Conservation (phyloP, 2,329 filamentous ascomycete genomes). For the Trichophyton mentagrophytes region DNA sequence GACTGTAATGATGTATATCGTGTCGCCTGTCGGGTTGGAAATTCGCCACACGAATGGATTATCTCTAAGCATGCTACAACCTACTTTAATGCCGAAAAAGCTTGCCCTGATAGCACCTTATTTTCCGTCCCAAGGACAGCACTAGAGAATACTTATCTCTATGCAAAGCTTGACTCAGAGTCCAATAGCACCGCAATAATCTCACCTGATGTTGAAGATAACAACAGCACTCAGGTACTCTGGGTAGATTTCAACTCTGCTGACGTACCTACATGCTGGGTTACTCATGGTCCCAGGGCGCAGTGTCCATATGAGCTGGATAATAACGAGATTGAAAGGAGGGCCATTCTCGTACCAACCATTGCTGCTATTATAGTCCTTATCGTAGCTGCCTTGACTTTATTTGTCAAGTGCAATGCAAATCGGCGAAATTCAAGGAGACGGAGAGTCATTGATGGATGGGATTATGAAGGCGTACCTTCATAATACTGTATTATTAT, state of each 20-base stretch:
- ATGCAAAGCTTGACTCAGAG: slow-evolving; percentile 28
- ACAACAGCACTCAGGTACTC: slow-evolving; percentile 23
- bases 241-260: slow-evolving; percentile 53
- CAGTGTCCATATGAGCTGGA: slow-evolving; percentile 46
- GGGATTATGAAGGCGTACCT: slow-evolving; percentile 58
- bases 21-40: slow-evolving; percentile 44
- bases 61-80: slow-evolving; percentile 33
- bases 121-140: slow-evolving; percentile 50
- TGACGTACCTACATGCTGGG: slow-evolving; percentile 47
- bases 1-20: slow-evolving; percentile 42
- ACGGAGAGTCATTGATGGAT: slow-evolving; percentile 40
- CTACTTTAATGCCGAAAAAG: slow-evolving; percentile 34
- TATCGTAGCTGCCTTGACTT: slow-evolving; percentile 45
- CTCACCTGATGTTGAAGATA: not conserved
- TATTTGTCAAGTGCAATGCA: slow-evolving; percentile 53
- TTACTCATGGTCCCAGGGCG: slow-evolving; percentile 41
- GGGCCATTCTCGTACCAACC: slow-evolving; percentile 46
- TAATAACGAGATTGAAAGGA: slow-evolving; percentile 31
- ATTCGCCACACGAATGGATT: slow-evolving; percentile 46
- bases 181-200: not conserved
- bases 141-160: slow-evolving; percentile 50
- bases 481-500: slow-evolving; percentile 20
- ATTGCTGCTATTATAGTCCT: slow-evolving; percentile 52
- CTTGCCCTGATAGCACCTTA: slow-evolving; percentile 38
- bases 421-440: slow-evolving; percentile 44